Evolutionary conservation across 345 rosid genomes (phyloP).

Genomic region (Murraya paniculata): DNA sequence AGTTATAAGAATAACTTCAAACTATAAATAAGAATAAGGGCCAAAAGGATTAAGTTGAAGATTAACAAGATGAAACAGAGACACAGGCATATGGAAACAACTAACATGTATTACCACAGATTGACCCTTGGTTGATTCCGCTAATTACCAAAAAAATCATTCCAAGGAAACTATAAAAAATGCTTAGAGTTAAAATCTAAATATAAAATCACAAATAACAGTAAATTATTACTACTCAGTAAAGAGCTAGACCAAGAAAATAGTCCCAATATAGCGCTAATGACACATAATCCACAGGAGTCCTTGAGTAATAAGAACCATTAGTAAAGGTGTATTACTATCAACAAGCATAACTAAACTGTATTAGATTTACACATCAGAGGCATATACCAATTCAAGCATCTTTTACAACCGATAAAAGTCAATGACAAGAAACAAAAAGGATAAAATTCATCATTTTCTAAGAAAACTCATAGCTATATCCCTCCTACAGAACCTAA

Average conservation of each 20-base stretch:
- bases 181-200: not conserved
- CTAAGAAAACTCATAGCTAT: not conserved
- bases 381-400: not conserved
- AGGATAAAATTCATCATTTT: not conserved
- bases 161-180: constrained; percentile 9
- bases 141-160: constrained; percentile 70
- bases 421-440: not conserved
- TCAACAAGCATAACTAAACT: constrained; percentile 11
- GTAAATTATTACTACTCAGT: constrained; percentile 57
- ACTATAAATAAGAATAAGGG: too few relatives aligned
- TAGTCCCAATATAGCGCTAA: constrained; percentile 83
- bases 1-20: too few relatives aligned
- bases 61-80: constrained; percentile 7
- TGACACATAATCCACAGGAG: constrained; percentile 95
- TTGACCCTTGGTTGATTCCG: constrained; percentile 87
- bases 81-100: not conserved
- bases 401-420: not conserved
- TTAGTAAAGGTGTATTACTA: constrained; percentile 15
- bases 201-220: constrained; percentile 7
- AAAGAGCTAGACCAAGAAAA: constrained; percentile 91
- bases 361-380: constrained; percentile 14
- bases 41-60: not conserved
- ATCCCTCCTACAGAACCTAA: not conserved
- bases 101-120: constrained; percentile 87
- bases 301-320: constrained; percentile 59